A percentile compares a stretch with the other conserved stretches of the same genome.
These are phyloP conservation scores for Lepiota brunneoincarnata DNA, from an alignment of 768 basidiomycete genomes.

Conservation along the genomic window DNA sequence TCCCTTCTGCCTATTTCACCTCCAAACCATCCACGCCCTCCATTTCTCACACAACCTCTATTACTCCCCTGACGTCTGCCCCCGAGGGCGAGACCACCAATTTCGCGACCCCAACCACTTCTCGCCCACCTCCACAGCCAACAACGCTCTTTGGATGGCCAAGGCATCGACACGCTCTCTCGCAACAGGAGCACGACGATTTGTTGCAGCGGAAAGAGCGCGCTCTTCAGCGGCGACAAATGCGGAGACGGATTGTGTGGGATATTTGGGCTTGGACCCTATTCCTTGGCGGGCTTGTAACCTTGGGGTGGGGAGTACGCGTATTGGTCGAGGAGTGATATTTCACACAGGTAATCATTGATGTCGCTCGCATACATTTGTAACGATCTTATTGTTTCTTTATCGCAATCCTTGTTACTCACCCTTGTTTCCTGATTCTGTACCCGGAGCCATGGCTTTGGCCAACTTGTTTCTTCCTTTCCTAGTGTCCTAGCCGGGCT, in stretches of 20 bases:
- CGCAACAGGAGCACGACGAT: slow-evolving; percentile 46
- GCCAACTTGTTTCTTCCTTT: no score
- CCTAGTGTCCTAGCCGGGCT: no score
- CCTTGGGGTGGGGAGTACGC: neutral
- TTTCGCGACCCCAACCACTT: neutral
- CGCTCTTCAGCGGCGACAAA: slow-evolving; percentile 72
- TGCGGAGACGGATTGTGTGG: slow-evolving; percentile 74
- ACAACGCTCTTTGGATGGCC: neutral
- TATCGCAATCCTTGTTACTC: no score
- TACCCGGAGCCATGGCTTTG: no score
- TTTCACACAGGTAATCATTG: no score
- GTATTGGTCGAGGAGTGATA: neutral
- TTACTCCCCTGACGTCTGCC: slow-evolving; percentile 20
- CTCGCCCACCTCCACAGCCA: slow-evolving; percentile 2
- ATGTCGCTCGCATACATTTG: no score
- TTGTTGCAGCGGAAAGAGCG: slow-evolving; percentile 86
- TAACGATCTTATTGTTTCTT: no score
- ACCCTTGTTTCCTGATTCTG: no score
- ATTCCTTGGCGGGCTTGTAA: slow-evolving; percentile 7
- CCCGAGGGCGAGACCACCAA: neutral
- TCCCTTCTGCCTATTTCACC: slow-evolving; percentile 39
- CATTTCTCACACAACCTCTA: neutral
- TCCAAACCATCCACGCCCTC: neutral
- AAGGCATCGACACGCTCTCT: slow-evolving; percentile 18
- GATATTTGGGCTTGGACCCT: slow-evolving; percentile 74